These are phyloP conservation scores for Irpex lacteus DNA, from an alignment of 1,284 basidiomycete species.

Conservation along the genomic window DNA sequence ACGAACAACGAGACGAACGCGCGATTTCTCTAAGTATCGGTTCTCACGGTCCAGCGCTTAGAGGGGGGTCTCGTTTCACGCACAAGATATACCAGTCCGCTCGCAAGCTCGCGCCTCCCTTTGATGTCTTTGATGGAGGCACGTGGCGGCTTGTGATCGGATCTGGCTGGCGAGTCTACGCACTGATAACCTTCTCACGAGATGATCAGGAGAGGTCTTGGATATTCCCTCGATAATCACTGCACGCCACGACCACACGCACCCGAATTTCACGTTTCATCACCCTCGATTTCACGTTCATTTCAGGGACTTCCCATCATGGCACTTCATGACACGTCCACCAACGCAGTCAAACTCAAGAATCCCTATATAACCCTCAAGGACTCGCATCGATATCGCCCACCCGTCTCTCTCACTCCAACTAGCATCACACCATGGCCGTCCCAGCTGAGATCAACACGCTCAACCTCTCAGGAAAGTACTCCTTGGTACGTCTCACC, in stretches of 20 bases:
- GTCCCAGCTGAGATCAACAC: conserved; percentile 49
- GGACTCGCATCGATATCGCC: background rate
- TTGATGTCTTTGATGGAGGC: background rate
- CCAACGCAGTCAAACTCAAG: background rate
- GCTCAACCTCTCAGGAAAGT: conserved; percentile 43
- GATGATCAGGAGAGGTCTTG: too few species aligned
- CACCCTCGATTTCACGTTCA: background rate
- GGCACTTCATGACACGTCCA: too few species aligned
- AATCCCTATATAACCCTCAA: background rate
- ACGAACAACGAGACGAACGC: background rate
- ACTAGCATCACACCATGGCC: conserved; percentile 36
- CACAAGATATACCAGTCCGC: background rate
- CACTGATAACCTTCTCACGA: too few species aligned
- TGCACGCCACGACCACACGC: background rate
- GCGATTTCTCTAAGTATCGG: background rate
- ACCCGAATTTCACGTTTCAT: background rate
- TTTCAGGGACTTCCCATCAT: background rate
- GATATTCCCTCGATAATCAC: too few species aligned
- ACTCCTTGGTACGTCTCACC: conserved; percentile 35
- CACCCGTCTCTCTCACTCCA: background rate
- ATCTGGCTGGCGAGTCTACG: background rate
- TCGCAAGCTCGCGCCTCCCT: background rate
- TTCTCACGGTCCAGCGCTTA: background rate
- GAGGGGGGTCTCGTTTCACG: background rate
- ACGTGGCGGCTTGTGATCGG: background rate